These are phyloP conservation scores for Boletellus deceptivus DNA, from an alignment of 1,284 basidiomycete genomes.

Conservation along the genomic window DNA sequence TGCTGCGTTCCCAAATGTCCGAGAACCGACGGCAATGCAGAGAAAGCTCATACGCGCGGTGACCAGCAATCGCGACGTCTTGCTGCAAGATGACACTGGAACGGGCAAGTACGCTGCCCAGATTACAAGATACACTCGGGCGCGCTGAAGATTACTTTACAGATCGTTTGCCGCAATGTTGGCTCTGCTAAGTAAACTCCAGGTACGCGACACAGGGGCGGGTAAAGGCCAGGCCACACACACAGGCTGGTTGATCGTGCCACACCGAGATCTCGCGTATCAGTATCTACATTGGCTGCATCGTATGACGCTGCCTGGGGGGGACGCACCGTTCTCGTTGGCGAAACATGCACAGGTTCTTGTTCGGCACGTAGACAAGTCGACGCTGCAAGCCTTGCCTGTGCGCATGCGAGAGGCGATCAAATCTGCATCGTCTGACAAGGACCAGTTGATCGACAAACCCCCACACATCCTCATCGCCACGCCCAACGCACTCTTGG, in stretches of 20 bases:
- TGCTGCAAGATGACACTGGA: constrained; percentile 68
- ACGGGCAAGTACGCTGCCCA: constrained; percentile 66
- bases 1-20: constrained; percentile 61
- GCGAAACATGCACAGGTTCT: constrained; percentile 57
- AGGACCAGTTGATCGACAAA: constrained; percentile 39
- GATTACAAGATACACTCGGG: background rate
- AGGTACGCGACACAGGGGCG: constrained; percentile 17
- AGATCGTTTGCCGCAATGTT: constrained; percentile 72
- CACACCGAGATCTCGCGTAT: constrained; percentile 70
- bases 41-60: constrained; percentile 61
- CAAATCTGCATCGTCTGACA: constrained; percentile 36
- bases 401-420: constrained; percentile 31
- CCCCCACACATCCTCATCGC: constrained; percentile 68
- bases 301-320: constrained; percentile 41
- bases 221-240: constrained; percentile 26
- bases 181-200: constrained; percentile 59
- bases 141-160: constrained; percentile 1
- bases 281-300: constrained; percentile 70
- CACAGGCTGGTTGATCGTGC: constrained; percentile 63
- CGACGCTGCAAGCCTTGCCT: constrained; percentile 32
- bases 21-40: constrained; percentile 58
- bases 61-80: constrained; percentile 53
- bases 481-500: constrained; percentile 66
- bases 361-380: constrained; percentile 39
- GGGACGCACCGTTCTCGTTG: constrained; percentile 32